phyloP scores from a whole-genome alignment of 1,139 yeast species.

The Kluyveromyces sp. region DNA sequence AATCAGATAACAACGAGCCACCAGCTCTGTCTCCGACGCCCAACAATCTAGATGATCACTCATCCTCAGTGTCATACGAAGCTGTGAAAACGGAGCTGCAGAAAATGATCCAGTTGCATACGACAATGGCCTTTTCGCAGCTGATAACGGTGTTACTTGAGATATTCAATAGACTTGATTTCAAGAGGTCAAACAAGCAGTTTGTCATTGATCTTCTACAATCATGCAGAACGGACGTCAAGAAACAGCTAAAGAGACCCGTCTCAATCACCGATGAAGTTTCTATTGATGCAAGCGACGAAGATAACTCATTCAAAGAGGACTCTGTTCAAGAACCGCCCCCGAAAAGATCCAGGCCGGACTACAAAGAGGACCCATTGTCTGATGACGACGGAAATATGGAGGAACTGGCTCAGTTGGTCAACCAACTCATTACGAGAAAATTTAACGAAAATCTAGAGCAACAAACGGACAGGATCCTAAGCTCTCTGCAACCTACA shows the following conservation, averaged over 20 bases:
- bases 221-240: slow-evolving; percentile 12
- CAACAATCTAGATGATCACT: background rate
- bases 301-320: slow-evolving; percentile 2
- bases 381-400: slow-evolving; percentile 11
- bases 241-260: slow-evolving; percentile 16
- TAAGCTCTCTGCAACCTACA: slow-evolving; percentile 3
- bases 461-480: slow-evolving; percentile 7
- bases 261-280: slow-evolving; percentile 6
- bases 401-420: slow-evolving; percentile 25
- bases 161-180: slow-evolving; percentile 23
- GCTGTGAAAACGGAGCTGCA: slow-evolving; percentile 1
- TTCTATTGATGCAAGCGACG: background rate
- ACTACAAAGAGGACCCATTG: slow-evolving; percentile 7
- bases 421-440: slow-evolving; percentile 24
- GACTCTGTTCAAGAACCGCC: slow-evolving; percentile 10
- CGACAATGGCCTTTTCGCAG: slow-evolving; percentile 22
- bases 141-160: slow-evolving; percentile 19
- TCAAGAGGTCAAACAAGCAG: slow-evolving; percentile 24
- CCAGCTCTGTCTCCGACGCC: background rate
- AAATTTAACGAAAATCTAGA: slow-evolving; percentile 13
- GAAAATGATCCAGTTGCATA: slow-evolving; percentile 20
- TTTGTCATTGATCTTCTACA: slow-evolving; percentile 20
- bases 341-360: slow-evolving; percentile 2
- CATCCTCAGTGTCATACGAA: background rate
- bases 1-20: background rate